A percentile compares a stretch with the other conserved stretches of the same genome.
Conservation (phyloP, 2,329 filamentous ascomycete genomes). For the Claviceps purpurea region DNA sequence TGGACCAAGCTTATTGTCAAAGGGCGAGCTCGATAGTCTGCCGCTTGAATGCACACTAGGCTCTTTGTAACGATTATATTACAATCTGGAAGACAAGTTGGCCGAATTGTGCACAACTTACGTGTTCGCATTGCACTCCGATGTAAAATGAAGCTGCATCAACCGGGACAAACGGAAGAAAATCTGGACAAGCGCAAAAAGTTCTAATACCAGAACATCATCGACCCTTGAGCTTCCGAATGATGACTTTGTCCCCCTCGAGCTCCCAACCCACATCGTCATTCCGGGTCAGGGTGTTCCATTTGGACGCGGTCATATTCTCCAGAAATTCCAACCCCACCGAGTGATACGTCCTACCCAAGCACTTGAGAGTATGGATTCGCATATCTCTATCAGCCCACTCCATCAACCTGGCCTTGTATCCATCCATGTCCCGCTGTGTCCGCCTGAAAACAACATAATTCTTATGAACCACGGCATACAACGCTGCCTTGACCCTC, state of each 20-base stretch:
- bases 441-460: constrained; percentile 67
- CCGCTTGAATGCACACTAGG: too few species aligned
- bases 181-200: too few species aligned
- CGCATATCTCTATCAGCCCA: constrained; percentile 66
- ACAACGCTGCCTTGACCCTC: constrained; percentile 56
- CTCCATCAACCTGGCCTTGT: constrained; percentile 66
- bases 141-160: too few species aligned
- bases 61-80: too few species aligned
- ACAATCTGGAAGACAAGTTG: too few species aligned
- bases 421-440: constrained; percentile 62
- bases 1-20: too few species aligned
- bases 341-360: constrained; percentile 67
- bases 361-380: constrained; percentile 69
- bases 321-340: constrained; percentile 60
- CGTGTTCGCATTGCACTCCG: too few species aligned
- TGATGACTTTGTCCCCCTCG: constrained; percentile 60
- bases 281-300: constrained; percentile 53
- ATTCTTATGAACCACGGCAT: constrained; percentile 65
- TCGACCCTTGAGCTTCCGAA: constrained; percentile 39
- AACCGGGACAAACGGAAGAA: too few species aligned
- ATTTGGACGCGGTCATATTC: constrained; percentile 51
- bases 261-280: constrained; percentile 78
- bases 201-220: not conserved
- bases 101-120: too few species aligned
- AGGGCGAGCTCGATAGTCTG: too few species aligned